Percentiles rank a stretch among this genome's conserved stretches.
Evolutionary conservation across 192 early-diverging fungal species (phyloP).

Genomic region (Podila epigama): DNA sequence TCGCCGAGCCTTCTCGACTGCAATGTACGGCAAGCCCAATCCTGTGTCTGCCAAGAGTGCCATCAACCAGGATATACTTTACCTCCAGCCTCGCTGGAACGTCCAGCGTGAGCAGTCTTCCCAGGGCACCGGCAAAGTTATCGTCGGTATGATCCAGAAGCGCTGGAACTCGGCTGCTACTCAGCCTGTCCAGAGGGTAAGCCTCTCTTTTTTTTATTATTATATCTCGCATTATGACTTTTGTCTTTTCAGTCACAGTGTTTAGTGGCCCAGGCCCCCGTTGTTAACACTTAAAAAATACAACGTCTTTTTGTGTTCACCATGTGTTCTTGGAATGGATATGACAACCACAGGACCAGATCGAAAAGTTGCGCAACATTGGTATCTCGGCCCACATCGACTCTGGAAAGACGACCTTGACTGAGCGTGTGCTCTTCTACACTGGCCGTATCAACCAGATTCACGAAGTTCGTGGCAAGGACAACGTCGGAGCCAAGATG

Average conservation of each 20-base stretch:
- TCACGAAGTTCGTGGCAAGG: conserved; percentile 86
- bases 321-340: background rate
- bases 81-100: conserved; percentile 49
- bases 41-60: conserved; percentile 11
- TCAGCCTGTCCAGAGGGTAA: conserved; percentile 35
- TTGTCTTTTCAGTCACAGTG: too few relatives aligned
- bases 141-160: conserved; percentile 50
- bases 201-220: too few relatives aligned
- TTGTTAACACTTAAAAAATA: background rate
- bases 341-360: conserved; percentile 50
- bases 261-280: too few relatives aligned
- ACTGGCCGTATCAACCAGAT: conserved; percentile 90
- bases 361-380: conserved; percentile 79
- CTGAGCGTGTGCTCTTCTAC: conserved; percentile 85
- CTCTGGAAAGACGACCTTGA: conserved; percentile 87
- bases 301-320: background rate
- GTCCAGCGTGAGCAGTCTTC: conserved; percentile 32
- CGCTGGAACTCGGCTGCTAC: conserved; percentile 46
- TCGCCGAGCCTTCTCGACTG: conserved; percentile 41
- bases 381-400: conserved; percentile 92
- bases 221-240: too few relatives aligned
- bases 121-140: conserved; percentile 27
- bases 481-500: conserved; percentile 97
- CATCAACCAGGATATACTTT: conserved; percentile 42
- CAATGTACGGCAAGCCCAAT: conserved; percentile 16